phyloP scores from a whole-genome alignment of 805 yeast genomes.

The Wickerhamiella azymoides region DNA sequence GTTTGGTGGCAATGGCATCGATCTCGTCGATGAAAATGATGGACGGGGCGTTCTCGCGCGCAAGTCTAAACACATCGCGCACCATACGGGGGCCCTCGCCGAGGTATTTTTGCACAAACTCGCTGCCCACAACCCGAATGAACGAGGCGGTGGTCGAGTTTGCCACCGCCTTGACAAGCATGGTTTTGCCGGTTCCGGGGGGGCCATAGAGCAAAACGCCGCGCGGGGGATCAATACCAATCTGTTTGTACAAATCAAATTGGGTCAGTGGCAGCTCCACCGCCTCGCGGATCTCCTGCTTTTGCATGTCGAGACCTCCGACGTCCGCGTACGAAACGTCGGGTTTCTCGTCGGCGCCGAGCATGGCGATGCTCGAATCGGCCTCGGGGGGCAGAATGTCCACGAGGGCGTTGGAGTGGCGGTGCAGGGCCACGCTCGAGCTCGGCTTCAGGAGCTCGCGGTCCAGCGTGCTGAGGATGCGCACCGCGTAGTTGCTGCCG shows the following conservation, averaged over 20 bases:
- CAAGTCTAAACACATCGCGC: conserved; percentile 92
- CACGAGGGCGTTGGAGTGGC: conserved; percentile 95
- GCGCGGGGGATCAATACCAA: conserved; percentile 98
- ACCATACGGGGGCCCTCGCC: conserved; percentile 99
- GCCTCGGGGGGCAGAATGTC: conserved; percentile 98
- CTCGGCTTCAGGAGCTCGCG: conserved; percentile 89
- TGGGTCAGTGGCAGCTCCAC: conserved; percentile 94
- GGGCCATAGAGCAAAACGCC: conserved; percentile 98
- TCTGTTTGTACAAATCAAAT: conserved; percentile 89
- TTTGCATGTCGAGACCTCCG: conserved; percentile 98
- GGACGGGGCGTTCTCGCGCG: conserved; percentile 93
- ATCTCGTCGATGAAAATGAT: conserved; percentile 97
- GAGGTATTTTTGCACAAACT: conserved; percentile 91
- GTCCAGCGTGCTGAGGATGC: conserved; percentile 87
- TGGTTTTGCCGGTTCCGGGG: conserved; percentile 98
- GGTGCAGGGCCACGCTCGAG: conserved; percentile 91
- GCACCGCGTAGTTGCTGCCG: conserved; percentile 92
- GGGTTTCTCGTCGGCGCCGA: conserved; percentile 90
- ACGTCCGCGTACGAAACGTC: conserved; percentile 95
- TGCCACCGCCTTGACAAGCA: conserved; percentile 98
- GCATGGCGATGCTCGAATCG: conserved; percentile 87
- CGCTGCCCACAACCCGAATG: conserved; percentile 95
- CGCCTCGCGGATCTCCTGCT: conserved; percentile 97
- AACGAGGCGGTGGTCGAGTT: conserved; percentile 91
- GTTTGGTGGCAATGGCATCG: conserved; percentile 97